Percentiles rank a stretch among this genome's conserved stretches.
phyloP scores from a whole-genome alignment of 306 rosid genomes.

The Bauhinia variegata region DNA sequence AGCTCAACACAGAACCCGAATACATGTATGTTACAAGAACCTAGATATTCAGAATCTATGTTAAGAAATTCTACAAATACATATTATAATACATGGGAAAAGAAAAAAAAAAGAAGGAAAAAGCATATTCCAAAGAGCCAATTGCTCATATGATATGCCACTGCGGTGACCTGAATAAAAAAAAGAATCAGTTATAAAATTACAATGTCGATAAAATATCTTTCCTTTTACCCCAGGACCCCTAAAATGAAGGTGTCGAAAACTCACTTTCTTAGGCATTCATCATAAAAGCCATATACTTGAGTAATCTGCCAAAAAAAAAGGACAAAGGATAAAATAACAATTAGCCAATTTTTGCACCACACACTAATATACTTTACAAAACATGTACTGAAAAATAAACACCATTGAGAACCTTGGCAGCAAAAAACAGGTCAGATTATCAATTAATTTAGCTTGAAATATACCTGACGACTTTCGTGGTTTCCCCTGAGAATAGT shows the following conservation, averaged over 20 bases:
- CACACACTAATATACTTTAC: slow-evolving; percentile 6
- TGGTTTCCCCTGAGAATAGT: slow-evolving; percentile 99
- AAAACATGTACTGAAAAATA: slow-evolving; percentile 16
- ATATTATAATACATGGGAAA: not conserved
- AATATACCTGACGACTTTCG: slow-evolving; percentile 94
- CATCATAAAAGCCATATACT: slow-evolving; percentile 96
- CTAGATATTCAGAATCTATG: not conserved
- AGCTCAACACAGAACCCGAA: not conserved
- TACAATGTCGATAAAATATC: slow-evolving; percentile 6
- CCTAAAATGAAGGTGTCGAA: slow-evolving; percentile 39
- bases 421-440: slow-evolving; percentile 18
- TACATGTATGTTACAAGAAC: not conserved
- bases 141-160: not conserved
- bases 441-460: slow-evolving; percentile 28
- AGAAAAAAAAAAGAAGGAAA: not conserved
- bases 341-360: slow-evolving; percentile 26
- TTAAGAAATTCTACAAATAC: not conserved
- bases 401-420: slow-evolving; percentile 29
- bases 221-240: slow-evolving; percentile 22
- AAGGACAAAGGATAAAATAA: slow-evolving; percentile 22
- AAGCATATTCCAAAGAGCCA: not conserved
- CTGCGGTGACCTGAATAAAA: not conserved
- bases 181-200: slow-evolving; percentile 13
- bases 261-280: slow-evolving; percentile 90
- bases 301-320: slow-evolving; percentile 77